These are phyloP conservation scores for Pseudocercospora crystallina DNA, from an alignment of 2,329 filamentous ascomycete genomes.

Conservation along the genomic window DNA sequence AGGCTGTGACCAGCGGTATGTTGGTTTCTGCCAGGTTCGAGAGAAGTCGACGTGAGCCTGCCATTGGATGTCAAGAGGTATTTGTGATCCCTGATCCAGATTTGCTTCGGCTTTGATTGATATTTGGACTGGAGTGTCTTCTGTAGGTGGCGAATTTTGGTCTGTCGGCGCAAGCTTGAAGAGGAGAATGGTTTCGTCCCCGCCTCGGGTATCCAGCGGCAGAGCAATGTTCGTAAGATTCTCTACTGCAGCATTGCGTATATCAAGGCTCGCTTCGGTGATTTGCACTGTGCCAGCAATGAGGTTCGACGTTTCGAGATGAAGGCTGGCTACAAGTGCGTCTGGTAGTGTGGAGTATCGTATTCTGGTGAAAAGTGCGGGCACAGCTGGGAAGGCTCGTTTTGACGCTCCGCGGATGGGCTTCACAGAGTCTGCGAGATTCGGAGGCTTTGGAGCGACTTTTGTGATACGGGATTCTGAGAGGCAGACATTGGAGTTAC, in stretches of 20 bases:
- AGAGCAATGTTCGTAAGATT: conserved; percentile 19
- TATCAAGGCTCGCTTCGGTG: conserved; percentile 57
- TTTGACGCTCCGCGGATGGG: conserved; percentile 65
- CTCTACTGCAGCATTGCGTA: conserved; percentile 60
- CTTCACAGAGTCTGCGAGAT: conserved; percentile 59
- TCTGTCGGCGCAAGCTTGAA: conserved; percentile 48
- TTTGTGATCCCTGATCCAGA: conserved; percentile 23
- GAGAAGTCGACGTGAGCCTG: conserved; percentile 27
- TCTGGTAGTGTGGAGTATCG: conserved; percentile 64
- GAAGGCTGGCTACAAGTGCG: conserved; percentile 29
- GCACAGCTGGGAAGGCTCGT: conserved; percentile 63
- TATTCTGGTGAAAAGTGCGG: conserved; percentile 70
- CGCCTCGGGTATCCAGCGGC: conserved; percentile 48
- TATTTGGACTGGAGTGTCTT: conserved; percentile 14
- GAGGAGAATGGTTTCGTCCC: conserved; percentile 73
- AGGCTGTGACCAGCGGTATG: conserved; percentile 31
- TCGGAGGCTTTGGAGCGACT: conserved; percentile 66
- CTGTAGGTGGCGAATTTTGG: background rate
- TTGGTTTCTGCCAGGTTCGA: conserved; percentile 14
- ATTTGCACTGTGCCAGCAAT: conserved; percentile 51
- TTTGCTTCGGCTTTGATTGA: conserved; percentile 22
- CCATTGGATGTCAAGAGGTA: conserved; percentile 28
- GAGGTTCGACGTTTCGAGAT: conserved; percentile 30
- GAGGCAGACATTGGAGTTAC: conserved; percentile 59
- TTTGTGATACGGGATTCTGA: conserved; percentile 73